These are phyloP conservation scores for Trichoderma guizhouense DNA, from an alignment of 2,329 filamentous ascomycete genomes.

Conservation along the genomic window DNA sequence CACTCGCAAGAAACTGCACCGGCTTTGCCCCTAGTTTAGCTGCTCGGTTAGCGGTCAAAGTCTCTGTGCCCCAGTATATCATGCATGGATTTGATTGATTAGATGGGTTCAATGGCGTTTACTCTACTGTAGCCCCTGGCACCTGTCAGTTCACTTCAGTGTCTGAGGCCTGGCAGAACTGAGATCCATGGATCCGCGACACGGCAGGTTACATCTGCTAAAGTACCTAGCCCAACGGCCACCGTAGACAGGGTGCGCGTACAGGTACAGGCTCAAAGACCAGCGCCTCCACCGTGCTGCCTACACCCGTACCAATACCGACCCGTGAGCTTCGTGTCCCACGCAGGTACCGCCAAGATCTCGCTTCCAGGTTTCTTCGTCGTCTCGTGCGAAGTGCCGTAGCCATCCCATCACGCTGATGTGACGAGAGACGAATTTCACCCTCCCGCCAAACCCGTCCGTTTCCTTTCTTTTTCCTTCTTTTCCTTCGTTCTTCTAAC, in stretches of 20 bases:
- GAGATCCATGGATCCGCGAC: slow-evolving; percentile 11
- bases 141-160: slow-evolving; percentile 8
- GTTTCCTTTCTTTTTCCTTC: neutral
- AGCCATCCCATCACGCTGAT: neutral
- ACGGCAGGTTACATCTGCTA: slow-evolving; percentile 1
- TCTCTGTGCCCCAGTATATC: neutral
- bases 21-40: neutral
- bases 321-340: neutral
- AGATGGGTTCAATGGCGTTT: no score
- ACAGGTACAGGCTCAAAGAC: neutral
- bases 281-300: neutral
- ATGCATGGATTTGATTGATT: no score
- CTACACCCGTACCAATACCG: neutral
- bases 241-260: neutral
- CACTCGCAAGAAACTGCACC: neutral
- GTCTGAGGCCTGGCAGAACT: slow-evolving; percentile 2
- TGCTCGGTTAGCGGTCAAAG: neutral
- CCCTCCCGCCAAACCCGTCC: neutral
- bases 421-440: neutral
- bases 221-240: neutral
- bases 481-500: neutral
- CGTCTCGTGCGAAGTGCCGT: neutral
- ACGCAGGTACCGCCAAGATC: neutral
- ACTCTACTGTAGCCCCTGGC: neutral
- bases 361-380: neutral